phyloP scores from a whole-genome alignment of 2,329 filamentous ascomycete genomes.

The Nakataea oryzae region DNA sequence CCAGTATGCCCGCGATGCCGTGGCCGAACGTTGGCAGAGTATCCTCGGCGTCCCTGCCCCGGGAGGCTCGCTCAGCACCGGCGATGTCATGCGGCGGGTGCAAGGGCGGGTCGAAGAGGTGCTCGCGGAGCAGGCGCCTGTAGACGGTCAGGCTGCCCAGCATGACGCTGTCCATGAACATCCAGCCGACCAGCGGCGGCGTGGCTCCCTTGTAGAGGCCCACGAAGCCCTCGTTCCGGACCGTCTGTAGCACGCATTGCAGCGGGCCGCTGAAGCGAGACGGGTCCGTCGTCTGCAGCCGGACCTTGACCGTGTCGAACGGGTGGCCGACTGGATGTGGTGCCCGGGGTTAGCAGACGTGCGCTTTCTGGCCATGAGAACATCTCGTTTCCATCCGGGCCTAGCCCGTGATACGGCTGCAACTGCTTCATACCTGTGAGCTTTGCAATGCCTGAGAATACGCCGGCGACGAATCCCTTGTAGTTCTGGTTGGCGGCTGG shows the following conservation, averaged over 20 bases:
- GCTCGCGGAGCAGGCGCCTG: slow-evolving; percentile 69
- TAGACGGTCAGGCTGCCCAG: slow-evolving; percentile 86
- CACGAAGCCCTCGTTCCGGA: slow-evolving; percentile 72
- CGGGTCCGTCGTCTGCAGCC: slow-evolving; percentile 74
- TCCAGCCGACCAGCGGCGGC: slow-evolving; percentile 90
- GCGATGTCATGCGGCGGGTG: slow-evolving; percentile 17
- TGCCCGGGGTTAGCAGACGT: neutral
- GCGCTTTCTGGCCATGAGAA: neutral
- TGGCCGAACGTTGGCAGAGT: slow-evolving; percentile 70
- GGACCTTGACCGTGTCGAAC: slow-evolving; percentile 96
- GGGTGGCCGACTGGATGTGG: slow-evolving; percentile 47
- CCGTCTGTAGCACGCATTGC: slow-evolving; percentile 74
- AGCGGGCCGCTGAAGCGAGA: slow-evolving; percentile 76
- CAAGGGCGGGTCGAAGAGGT: slow-evolving; percentile 55
- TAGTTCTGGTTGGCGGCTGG: slow-evolving; percentile 48
- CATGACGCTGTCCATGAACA: slow-evolving; percentile 94
- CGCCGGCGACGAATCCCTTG: slow-evolving; percentile 93
- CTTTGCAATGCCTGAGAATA: slow-evolving; percentile 91
- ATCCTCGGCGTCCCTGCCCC: slow-evolving; percentile 12
- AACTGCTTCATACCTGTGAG: slow-evolving; percentile 54
- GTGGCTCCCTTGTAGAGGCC: slow-evolving; percentile 93
- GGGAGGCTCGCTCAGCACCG: slow-evolving; percentile 14
- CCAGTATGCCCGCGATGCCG: slow-evolving; percentile 76
- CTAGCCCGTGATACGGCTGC: neutral
- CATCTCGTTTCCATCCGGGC: too few relatives aligned